A percentile compares a stretch with the other conserved stretches of the same genome.
Conservation (phyloP, 1,139 yeast species). For the Scheffersomyces illinoinensis region DNA sequence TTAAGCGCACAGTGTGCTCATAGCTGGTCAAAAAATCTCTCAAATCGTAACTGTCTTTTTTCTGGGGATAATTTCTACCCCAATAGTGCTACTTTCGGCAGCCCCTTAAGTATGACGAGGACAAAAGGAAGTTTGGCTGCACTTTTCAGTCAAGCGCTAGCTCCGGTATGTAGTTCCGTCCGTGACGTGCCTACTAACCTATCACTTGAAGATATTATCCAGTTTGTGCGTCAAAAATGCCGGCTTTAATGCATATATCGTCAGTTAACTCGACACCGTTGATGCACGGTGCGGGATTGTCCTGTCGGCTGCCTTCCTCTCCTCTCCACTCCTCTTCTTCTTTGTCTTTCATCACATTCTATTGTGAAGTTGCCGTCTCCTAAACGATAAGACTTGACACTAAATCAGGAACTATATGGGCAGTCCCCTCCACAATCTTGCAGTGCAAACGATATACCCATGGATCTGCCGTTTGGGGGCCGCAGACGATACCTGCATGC, state of each 20-base stretch:
- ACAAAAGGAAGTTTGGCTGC: background rate
- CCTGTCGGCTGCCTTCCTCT: background rate
- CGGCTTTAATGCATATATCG: background rate
- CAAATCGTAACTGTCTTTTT: background rate
- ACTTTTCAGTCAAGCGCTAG: background rate
- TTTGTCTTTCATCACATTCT: background rate
- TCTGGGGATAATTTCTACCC: background rate
- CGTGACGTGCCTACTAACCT: background rate
- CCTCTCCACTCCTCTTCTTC: background rate
- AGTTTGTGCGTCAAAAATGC: background rate
- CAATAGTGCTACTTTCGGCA: background rate
- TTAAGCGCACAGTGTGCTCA: background rate
- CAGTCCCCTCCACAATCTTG: background rate
- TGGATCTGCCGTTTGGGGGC: background rate
- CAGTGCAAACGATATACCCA: background rate
- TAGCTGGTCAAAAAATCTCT: background rate
- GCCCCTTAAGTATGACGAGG: background rate
- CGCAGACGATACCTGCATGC: background rate
- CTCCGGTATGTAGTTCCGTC: background rate
- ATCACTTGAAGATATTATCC: background rate
- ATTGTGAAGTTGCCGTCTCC: background rate
- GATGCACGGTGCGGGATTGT: background rate
- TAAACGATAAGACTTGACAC: background rate
- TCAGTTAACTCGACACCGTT: background rate
- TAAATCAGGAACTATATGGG: background rate